Conservation (phyloP, 108 stramenopile species). For the Schizochytrium sp. region DNA sequence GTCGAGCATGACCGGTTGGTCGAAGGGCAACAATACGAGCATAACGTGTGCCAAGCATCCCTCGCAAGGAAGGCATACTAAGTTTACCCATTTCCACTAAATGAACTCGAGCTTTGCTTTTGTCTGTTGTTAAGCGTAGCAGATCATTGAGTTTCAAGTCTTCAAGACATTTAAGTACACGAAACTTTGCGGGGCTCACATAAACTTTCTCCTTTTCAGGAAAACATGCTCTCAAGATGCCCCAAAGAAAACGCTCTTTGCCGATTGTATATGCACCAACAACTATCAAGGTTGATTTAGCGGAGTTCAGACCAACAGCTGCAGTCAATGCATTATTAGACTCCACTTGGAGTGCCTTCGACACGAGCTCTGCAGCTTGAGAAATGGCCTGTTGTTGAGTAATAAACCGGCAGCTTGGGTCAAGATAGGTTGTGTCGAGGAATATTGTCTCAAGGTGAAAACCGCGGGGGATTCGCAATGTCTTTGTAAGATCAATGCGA, state of each 20-base stretch:
- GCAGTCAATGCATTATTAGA: neutral
- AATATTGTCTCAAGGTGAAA: conserved; percentile 30
- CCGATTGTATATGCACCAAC: conserved; percentile 45
- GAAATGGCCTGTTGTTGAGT: conserved; percentile 38
- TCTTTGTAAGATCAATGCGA: conserved; percentile 9
- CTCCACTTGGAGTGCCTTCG: neutral
- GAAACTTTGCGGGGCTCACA: conserved; percentile 26
- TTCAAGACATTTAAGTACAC: conserved; percentile 13
- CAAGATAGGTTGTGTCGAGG: conserved; percentile 36
- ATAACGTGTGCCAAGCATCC: neutral
- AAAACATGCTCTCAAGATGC: conserved; percentile 40
- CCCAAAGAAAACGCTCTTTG: conserved; percentile 33
- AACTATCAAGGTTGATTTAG: conserved; percentile 2
- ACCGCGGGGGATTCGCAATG: neutral
- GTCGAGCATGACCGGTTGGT: neutral
- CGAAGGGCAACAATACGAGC: conserved; percentile 29
- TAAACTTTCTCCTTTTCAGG: neutral
- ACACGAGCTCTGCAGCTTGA: neutral
- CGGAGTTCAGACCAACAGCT: neutral
- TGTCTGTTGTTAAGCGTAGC: neutral
- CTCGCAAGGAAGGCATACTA: neutral
- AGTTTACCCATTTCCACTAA: conserved; percentile 29
- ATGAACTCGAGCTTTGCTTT: neutral
- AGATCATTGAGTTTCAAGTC: conserved; percentile 1
- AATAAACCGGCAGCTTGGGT: neutral